Percentiles rank a stretch among this genome's conserved stretches.
phyloP scores from a whole-genome alignment of 495 filamentous ascomycete species.

The Xylaria intraflava region DNA sequence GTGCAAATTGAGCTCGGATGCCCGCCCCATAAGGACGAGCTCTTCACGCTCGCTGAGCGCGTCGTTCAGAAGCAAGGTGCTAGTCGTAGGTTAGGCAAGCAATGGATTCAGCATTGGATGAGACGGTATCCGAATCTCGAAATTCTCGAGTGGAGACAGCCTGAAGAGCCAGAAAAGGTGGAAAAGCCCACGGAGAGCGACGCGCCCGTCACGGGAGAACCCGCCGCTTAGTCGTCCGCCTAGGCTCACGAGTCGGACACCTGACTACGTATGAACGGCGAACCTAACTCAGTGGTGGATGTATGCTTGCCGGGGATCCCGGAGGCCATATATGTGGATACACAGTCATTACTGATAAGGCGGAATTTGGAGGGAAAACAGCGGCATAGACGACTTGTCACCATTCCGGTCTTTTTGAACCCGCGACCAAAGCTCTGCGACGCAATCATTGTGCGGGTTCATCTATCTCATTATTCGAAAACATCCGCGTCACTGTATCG shows the following conservation, averaged over 20 bases:
- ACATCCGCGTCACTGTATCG: no score
- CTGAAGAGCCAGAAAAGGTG: constrained; percentile 1
- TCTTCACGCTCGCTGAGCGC: constrained; percentile 9
- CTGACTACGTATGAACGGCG: background rate
- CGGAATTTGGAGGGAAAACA: no score
- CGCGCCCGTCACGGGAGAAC: background rate
- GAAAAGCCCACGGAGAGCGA: background rate
- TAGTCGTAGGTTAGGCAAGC: constrained; percentile 11
- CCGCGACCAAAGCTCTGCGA: no score
- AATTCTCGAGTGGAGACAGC: constrained; percentile 12
- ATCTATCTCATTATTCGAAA: no score
- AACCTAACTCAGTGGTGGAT: background rate
- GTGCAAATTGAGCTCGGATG: constrained; percentile 12
- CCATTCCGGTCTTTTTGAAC: no score
- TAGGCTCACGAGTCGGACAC: background rate
- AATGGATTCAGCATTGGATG: constrained; percentile 21
- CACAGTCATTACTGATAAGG: no score
- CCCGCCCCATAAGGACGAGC: constrained; percentile 13
- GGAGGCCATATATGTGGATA: no score
- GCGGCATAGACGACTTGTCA: no score
- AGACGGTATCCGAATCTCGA: constrained; percentile 13
- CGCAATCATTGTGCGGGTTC: no score
- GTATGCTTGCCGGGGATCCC: background rate
- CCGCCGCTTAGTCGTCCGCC: background rate
- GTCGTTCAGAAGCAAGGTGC: constrained; percentile 11